Evolutionary conservation across 1,284 basidiomycete genomes (phyloP).

Genomic region (Tylopilus orsonianus): DNA sequence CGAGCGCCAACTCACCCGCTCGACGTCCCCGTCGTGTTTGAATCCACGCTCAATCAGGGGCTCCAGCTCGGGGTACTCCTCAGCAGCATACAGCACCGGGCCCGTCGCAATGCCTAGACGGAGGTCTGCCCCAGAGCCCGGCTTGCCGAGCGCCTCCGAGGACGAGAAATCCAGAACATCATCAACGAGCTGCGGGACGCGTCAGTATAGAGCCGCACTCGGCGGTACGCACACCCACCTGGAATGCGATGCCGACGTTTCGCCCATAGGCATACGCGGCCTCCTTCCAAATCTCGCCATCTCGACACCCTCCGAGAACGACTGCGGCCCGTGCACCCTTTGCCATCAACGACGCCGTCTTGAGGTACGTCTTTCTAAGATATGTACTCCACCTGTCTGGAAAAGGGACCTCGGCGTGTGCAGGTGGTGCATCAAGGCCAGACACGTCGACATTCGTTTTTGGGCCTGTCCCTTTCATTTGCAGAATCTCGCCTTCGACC

Average conservation of each 20-base stretch:
- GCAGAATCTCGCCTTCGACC: constrained; percentile 95
- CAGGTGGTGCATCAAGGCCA: constrained; percentile 21
- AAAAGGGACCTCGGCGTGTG: constrained; percentile 9
- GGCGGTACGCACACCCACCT: constrained; percentile 54
- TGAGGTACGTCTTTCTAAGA: constrained; percentile 93
- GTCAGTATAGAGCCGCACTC: constrained; percentile 1
- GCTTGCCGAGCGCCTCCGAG: constrained; percentile 73
- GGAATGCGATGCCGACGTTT: constrained; percentile 92
- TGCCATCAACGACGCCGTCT: constrained; percentile 95
- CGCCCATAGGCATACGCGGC: constrained; percentile 91
- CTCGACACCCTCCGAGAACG: constrained; percentile 83
- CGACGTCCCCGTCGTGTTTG: constrained; percentile 79
- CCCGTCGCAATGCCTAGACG: constrained; percentile 88
- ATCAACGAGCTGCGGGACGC: constrained; percentile 74
- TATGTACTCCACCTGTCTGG: constrained; percentile 81
- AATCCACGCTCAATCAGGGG: constrained; percentile 88
- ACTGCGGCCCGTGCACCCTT: constrained; percentile 90
- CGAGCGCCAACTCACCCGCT: constrained; percentile 52
- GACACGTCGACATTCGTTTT: constrained; percentile 21
- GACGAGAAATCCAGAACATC: constrained; percentile 89
- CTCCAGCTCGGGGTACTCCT: constrained; percentile 82
- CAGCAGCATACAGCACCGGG: constrained; percentile 93
- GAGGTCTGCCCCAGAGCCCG: constrained; percentile 79
- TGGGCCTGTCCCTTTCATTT: constrained; percentile 55
- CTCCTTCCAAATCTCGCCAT: constrained; percentile 87